phyloP scores from a whole-genome alignment of 1,284 basidiomycete species.

The Apiotrichum veenhuisii region DNA sequence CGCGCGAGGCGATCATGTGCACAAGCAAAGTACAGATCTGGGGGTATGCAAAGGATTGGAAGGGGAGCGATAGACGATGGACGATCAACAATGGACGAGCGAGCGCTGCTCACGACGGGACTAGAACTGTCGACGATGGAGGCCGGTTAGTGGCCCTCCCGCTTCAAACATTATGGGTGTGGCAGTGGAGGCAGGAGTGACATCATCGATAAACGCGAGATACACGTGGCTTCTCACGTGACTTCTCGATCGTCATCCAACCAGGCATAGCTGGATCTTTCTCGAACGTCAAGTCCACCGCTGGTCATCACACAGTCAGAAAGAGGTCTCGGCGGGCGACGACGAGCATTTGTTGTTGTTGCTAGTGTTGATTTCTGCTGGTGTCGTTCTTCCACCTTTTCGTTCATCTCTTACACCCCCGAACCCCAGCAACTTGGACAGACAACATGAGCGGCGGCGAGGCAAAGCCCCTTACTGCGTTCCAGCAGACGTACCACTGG shows the following conservation, averaged over 20 bases:
- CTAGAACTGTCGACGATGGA: no score
- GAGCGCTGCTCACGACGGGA: no score
- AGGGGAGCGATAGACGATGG: no score
- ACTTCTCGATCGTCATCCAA: background rate
- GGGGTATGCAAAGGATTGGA: no score
- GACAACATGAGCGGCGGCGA: slow-evolving; percentile 11
- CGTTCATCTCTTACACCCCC: background rate
- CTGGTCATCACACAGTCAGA: no score
- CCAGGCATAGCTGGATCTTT: background rate
- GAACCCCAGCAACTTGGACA: background rate
- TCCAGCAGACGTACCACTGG: slow-evolving; percentile 49
- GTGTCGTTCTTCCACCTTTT: background rate
- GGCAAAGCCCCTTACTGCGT: slow-evolving; percentile 41
- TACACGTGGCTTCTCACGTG: background rate
- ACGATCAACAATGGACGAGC: no score
- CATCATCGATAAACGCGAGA: background rate
- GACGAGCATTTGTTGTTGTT: background rate
- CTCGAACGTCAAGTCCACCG: background rate
- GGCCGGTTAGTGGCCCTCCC: no score
- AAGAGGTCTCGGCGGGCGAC: no score
- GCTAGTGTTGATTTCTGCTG: background rate
- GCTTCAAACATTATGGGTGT: no score
- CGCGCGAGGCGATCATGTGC: no score
- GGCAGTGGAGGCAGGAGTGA: background rate
- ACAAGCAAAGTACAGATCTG: no score